Conservation (phyloP, 805 yeast species). For the Yarrowia sp. region DNA sequence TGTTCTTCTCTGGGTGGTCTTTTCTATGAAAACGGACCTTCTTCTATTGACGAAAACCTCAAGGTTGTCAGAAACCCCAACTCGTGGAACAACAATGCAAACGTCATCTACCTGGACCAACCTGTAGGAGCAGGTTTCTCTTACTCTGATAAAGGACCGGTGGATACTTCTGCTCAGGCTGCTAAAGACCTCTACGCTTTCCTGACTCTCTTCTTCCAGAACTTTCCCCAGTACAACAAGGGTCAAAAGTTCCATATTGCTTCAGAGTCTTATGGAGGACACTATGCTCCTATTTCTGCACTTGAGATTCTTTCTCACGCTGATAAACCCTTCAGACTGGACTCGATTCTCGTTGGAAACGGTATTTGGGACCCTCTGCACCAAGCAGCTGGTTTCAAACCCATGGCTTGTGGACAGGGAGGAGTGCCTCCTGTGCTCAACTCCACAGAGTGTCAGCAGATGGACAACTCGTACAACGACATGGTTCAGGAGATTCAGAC, state of each 20-base stretch:
- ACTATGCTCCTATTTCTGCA: conserved; percentile 78
- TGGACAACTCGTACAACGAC: background rate
- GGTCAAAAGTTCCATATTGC: conserved; percentile 65
- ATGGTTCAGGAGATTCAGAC: conserved; percentile 55
- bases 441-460: conserved; percentile 68
- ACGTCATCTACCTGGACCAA: conserved; percentile 76
- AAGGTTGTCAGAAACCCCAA: conserved; percentile 64
- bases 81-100: conserved; percentile 78
- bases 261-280: conserved; percentile 84
- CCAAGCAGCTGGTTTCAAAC: conserved; percentile 74
- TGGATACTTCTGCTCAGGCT: conserved; percentile 62
- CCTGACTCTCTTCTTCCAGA: conserved; percentile 67
- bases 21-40: conserved; percentile 79
- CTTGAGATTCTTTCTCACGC: conserved; percentile 61
- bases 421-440: conserved; percentile 62
- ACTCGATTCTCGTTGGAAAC: conserved; percentile 86
- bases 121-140: conserved; percentile 79
- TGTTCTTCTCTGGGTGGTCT: conserved; percentile 77
- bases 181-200: conserved; percentile 74
- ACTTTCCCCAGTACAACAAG: conserved; percentile 45
- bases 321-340: conserved; percentile 56
- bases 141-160: conserved; percentile 45
- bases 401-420: conserved; percentile 89
- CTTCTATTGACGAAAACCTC: conserved; percentile 53
- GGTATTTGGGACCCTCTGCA: conserved; percentile 75